Percentiles rank a stretch among this genome's conserved stretches.
Evolutionary conservation across 345 rosid genomes (phyloP).

Genomic region (Geranium brycei): DNA sequence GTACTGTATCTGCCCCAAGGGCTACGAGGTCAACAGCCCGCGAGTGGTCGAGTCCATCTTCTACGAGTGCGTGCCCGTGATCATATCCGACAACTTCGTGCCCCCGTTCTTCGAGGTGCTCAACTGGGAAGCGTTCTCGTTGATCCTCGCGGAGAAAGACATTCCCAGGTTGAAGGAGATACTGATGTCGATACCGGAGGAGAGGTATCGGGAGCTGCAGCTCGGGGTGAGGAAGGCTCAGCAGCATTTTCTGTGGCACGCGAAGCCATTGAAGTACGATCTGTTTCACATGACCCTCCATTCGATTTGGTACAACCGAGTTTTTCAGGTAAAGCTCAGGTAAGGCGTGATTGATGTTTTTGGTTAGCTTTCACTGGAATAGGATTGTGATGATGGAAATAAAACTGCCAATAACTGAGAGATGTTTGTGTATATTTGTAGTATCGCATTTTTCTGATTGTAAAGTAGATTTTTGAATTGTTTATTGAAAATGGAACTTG

Average conservation of each 20-base stretch:
- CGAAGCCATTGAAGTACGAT: conserved; percentile 68
- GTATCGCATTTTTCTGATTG: not conserved
- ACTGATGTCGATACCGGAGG: conserved; percentile 46
- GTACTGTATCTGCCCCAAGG: conserved; percentile 86
- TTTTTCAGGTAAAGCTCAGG: conserved; percentile 61
- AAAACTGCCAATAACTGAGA: too few species aligned
- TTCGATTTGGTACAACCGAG: conserved; percentile 81
- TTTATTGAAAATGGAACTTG: not conserved
- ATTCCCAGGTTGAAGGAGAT: conserved; percentile 59
- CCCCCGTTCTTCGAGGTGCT: conserved; percentile 85
- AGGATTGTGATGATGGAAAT: too few species aligned
- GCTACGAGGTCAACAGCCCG: conserved; percentile 88
- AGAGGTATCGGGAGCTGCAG: conserved; percentile 58
- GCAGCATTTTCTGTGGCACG: conserved; percentile 83
- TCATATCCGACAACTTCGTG: conserved; percentile 77
- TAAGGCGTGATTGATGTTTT: conserved; percentile 5
- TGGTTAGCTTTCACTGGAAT: too few species aligned
- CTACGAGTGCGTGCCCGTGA: conserved; percentile 84
- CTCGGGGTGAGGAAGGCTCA: conserved; percentile 64
- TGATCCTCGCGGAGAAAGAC: conserved; percentile 72
- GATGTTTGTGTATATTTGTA: not conserved
- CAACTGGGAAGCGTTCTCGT: conserved; percentile 60
- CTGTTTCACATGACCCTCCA: conserved; percentile 88
- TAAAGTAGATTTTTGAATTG: not conserved
- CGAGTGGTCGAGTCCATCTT: conserved; percentile 82